Conservation (phyloP, 768 basidiomycete species). For the Psilocybe cyanescens region DNA sequence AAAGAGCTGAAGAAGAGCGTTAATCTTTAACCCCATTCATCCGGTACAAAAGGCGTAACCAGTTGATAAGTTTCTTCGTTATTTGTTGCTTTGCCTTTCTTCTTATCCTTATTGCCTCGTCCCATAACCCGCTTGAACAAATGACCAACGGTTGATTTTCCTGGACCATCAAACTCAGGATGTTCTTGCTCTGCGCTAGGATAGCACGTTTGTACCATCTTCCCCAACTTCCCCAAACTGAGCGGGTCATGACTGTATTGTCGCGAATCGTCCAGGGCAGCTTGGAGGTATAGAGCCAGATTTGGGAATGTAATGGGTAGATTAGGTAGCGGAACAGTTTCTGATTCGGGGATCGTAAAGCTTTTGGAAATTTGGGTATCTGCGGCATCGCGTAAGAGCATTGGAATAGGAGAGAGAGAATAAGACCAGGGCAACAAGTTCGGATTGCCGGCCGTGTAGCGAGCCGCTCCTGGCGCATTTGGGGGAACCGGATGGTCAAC, state of each 20-base stretch:
- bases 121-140: constrained; percentile 68
- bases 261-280: constrained; percentile 71
- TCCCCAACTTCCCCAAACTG: constrained; percentile 68
- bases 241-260: constrained; percentile 58
- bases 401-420: constrained; percentile 58
- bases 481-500: constrained; percentile 69
- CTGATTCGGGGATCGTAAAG: constrained; percentile 70
- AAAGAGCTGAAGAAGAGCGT: neutral
- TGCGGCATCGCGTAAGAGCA: constrained; percentile 63
- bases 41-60: constrained; percentile 81
- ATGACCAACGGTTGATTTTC: constrained; percentile 49
- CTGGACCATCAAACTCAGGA: constrained; percentile 32
- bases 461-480: constrained; percentile 43
- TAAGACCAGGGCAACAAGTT: constrained; percentile 77
- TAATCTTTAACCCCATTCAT: constrained; percentile 65
- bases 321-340: constrained; percentile 63
- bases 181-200: constrained; percentile 42
- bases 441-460: constrained; percentile 61
- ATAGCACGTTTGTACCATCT: constrained; percentile 71
- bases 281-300: constrained; percentile 75
- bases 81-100: constrained; percentile 55
- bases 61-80: constrained; percentile 85
- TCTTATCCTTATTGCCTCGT: constrained; percentile 44
- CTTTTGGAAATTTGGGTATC: constrained; percentile 69
- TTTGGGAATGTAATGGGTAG: constrained; percentile 79